Evolutionary conservation across 2,329 filamentous ascomycete species (phyloP).

Genomic region (Neoascochyta sp.): DNA sequence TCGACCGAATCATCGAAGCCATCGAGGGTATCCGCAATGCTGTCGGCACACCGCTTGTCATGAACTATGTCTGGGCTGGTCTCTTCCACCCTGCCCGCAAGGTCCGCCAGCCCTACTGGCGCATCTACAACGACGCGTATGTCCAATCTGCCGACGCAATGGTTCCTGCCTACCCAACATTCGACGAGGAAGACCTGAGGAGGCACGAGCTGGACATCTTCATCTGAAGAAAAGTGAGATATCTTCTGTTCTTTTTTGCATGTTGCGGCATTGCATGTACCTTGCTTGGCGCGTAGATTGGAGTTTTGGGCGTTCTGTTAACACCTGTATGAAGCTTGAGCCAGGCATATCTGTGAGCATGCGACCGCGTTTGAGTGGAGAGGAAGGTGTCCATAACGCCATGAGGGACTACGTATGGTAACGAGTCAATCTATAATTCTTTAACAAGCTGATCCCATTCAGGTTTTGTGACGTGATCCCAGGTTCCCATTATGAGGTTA

Average conservation of each 20-base stretch:
- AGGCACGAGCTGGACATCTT: conserved; percentile 80
- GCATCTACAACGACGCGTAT: conserved; percentile 95
- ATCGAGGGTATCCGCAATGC: conserved; percentile 95
- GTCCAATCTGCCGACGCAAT: conserved; percentile 90
- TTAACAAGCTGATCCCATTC: conserved; percentile 20
- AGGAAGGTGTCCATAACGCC: conserved; percentile 2
- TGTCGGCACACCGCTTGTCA: conserved; percentile 82
- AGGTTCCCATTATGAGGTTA: background rate
- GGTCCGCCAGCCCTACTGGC: conserved; percentile 92
- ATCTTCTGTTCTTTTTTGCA: conserved; percentile 2
- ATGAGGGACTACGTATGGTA: conserved; percentile 19
- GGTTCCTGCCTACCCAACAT: conserved; percentile 90
- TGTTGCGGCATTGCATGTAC: conserved; percentile 3
- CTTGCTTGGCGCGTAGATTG: conserved; percentile 3
- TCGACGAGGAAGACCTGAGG: conserved; percentile 76
- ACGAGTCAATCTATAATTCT: conserved; percentile 18
- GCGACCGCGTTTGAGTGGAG: conserved; percentile 1
- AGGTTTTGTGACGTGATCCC: conserved; percentile 14
- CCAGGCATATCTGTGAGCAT: conserved; percentile 3
- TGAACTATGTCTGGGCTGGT: conserved; percentile 98
- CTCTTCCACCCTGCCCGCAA: conserved; percentile 96
- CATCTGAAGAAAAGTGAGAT: conserved; percentile 51
- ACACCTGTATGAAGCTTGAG: conserved; percentile 7
- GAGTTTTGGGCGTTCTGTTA: conserved; percentile 8
- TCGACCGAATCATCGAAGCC: conserved; percentile 94